Evolutionary conservation across 2,329 filamentous ascomycete species (phyloP), one percentile per base, ranked within the genome.

Genomic region (Neonectria hederae): DNA sequence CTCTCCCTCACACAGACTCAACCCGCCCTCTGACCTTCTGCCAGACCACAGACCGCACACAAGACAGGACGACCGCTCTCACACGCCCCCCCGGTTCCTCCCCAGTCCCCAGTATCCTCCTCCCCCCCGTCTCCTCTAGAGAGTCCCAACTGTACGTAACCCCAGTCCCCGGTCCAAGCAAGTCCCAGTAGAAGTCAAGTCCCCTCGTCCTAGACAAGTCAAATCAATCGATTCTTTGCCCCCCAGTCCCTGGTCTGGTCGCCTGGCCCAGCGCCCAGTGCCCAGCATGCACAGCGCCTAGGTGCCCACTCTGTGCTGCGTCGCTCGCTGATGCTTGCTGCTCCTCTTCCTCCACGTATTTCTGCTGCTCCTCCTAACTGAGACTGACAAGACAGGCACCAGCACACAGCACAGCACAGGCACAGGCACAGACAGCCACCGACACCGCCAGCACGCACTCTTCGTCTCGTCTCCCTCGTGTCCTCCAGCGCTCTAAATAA

Each of bases 31-130:
- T 19, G 24, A 13, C 30, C 21, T 8, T 48, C 22, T 26, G 24
- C 30, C 32, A 40, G 35, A 38, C 35, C 35, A 32, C 30, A 32
- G 35, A n/a, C 35, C 32, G 13, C 32, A 19, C 22, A 26, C 35
- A 26, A 42, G 43, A 32, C 45, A 45, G 14, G 48, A 54, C 51
- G 30, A 66, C 69, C 17, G 24, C 63, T 56, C 65, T 63, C 30
- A 68, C 69, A 69, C 69, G 58, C 69, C 69, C 57, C 69, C 69
- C 69, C 59, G 35, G 52, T 51, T 59, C n/a, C 67, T 51, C 69
- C 68, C 69, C 67, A 68, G 67, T 71, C 67, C 67, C 69, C 69
- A 72, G 69, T 71, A 61, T 54, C 58, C 58, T 51, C 38, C 42
- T 19, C 51, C 59, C 53, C 59, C 59, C 59, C 52, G 59, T 63